Percentiles rank a stretch among this genome's conserved stretches.
These are phyloP conservation scores for Chalaropsis ovoidea DNA, from an alignment of 2,329 filamentous ascomycete genomes.

Conservation along the genomic window DNA sequence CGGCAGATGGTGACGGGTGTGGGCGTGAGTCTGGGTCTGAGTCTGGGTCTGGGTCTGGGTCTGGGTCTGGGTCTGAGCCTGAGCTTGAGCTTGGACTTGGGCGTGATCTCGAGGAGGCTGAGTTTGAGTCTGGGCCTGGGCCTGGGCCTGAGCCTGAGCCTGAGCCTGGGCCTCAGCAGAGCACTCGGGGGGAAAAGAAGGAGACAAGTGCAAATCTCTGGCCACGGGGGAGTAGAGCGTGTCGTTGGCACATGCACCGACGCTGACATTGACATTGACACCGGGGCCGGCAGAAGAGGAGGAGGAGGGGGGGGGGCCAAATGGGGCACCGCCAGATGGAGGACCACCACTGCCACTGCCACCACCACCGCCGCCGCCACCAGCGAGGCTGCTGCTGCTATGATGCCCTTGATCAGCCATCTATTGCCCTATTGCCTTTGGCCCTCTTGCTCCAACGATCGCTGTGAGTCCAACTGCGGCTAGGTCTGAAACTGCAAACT, in stretches of 20 bases:
- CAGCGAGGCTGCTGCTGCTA: not conserved
- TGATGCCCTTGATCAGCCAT: conserved; percentile 15
- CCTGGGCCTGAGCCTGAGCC: not conserved
- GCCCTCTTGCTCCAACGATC: not conserved
- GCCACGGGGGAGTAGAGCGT: conserved; percentile 17
- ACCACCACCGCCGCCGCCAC: not conserved
- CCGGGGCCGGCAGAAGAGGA: conserved; percentile 4
- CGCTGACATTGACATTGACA: conserved; percentile 4
- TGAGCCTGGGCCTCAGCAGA: not conserved
- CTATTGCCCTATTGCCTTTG: conserved; percentile 3
- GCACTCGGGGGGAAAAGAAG: not conserved
- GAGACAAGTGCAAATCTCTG: conserved; percentile 17
- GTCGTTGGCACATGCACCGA: not conserved
- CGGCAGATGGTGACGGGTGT: conserved; percentile 28
- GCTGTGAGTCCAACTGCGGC: conserved; percentile 9
- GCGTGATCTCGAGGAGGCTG: conserved; percentile 4
- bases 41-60: not conserved
- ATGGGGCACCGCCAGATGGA: conserved; percentile 9
- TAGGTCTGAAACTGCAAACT: conserved; percentile 16
- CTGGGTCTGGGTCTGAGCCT: not conserved
- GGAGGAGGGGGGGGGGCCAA: not conserved
- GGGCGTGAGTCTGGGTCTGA: not conserved
- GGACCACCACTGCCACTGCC: conserved; percentile 14
- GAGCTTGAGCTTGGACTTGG: not conserved
- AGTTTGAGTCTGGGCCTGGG: not conserved